Evolutionary conservation across 2,329 filamentous ascomycete genomes (phyloP).

Genomic region (Fusarium scirpi): DNA sequence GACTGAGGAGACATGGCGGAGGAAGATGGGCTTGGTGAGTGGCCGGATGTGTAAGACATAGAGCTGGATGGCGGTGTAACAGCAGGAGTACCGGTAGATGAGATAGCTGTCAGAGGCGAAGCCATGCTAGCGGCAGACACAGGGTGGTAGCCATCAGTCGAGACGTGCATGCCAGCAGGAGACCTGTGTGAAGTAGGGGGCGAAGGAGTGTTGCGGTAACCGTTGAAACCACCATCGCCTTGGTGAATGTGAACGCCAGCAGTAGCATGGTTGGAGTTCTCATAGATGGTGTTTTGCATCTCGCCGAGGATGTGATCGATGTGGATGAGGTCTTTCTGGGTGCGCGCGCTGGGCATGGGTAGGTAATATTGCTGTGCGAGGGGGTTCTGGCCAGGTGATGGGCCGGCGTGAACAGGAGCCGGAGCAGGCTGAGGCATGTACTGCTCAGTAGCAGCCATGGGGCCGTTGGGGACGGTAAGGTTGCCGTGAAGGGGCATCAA

Average conservation of each 20-base stretch:
- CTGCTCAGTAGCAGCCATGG: conserved; percentile 60
- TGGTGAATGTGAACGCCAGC: conserved; percentile 82
- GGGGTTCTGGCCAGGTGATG: conserved; percentile 68
- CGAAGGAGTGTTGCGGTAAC: conserved; percentile 69
- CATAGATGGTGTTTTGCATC: conserved; percentile 95
- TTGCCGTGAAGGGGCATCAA: conserved; percentile 83
- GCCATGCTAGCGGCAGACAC: conserved; percentile 68
- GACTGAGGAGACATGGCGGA: conserved; percentile 76
- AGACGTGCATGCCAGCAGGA: conserved; percentile 51
- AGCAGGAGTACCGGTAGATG: conserved; percentile 77
- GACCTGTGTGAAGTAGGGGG: conserved; percentile 58
- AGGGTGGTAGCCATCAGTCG: conserved; percentile 54
- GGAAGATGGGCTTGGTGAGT: conserved; percentile 79
- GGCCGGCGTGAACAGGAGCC: conserved; percentile 65
- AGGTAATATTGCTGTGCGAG: conserved; percentile 83
- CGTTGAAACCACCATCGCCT: conserved; percentile 72
- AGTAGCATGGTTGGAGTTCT: conserved; percentile 86
- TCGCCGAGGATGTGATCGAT: conserved; percentile 96
- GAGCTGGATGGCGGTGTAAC: conserved; percentile 81
- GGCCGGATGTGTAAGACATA: conserved; percentile 81
- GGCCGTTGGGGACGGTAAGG: conserved; percentile 70
- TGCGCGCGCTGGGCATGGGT: conserved; percentile 86
- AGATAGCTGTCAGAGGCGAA: conserved; percentile 69
- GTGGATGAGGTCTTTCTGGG: conserved; percentile 92
- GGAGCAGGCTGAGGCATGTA: conserved; percentile 63